phyloP scores from a whole-genome alignment of 2,329 filamentous ascomycete genomes.

The Aspergillus sp. region DNA sequence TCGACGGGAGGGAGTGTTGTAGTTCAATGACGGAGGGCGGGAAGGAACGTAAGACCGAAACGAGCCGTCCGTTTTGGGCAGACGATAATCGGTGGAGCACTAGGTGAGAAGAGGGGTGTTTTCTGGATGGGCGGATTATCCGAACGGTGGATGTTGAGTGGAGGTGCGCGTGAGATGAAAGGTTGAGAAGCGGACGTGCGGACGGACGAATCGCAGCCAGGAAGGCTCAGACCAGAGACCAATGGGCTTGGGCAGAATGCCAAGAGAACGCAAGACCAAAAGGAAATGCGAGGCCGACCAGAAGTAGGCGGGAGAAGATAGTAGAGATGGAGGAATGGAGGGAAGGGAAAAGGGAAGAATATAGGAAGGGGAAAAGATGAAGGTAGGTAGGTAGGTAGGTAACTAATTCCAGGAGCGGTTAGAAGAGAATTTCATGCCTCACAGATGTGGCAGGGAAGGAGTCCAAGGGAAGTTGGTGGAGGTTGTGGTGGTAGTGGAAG shows the following conservation, averaged over 20 bases:
- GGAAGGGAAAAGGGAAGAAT: conserved; percentile 15
- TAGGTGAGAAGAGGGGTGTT: conserved; percentile 25
- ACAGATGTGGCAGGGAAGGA: conserved; percentile 15
- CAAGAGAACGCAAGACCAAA: conserved; percentile 23
- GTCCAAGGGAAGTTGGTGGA: conserved; percentile 13
- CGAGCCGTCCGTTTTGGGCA: conserved; percentile 57
- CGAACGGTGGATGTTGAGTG: conserved; percentile 30
- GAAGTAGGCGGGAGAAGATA: not conserved
- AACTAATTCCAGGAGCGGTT: conserved; percentile 12
- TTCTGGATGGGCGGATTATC: conserved; percentile 34
- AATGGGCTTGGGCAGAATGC: conserved; percentile 22
- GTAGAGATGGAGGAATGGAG: conserved; percentile 2
- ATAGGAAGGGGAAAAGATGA: conserved; percentile 15
- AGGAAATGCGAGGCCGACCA: conserved; percentile 10
- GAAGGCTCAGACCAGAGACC: conserved; percentile 23
- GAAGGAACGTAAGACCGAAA: conserved; percentile 34
- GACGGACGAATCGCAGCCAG: conserved; percentile 23
- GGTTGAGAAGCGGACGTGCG: conserved; percentile 26
- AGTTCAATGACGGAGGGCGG: conserved; percentile 46
- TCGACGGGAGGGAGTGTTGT: conserved; percentile 41
- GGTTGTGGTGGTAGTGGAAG: conserved; percentile 7
- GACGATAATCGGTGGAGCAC: conserved; percentile 30
- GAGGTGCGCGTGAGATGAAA: conserved; percentile 33
- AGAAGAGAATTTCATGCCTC: conserved; percentile 15
- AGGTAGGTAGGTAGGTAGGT: not conserved